Evolutionary conservation across 2,329 filamentous ascomycete genomes (phyloP).

Genomic region (Alternaria brassicicola): DNA sequence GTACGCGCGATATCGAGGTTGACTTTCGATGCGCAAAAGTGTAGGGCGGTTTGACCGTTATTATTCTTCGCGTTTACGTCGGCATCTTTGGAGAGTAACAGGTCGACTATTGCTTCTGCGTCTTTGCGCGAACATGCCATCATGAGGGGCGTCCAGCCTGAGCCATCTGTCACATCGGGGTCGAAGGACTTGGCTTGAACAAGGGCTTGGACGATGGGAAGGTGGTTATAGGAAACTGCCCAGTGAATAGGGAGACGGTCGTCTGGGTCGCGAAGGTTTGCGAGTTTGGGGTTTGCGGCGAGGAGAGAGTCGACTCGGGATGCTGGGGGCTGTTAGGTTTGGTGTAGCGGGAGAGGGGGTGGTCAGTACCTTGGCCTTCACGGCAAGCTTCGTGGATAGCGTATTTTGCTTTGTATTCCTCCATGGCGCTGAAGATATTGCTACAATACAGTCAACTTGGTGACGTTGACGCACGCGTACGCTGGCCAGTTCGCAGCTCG

Average conservation of each 20-base stretch:
- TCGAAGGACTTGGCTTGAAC: constrained; percentile 77
- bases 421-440: constrained; percentile 15
- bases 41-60: constrained; percentile 79
- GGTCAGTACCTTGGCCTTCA: constrained; percentile 75
- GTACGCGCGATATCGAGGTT: constrained; percentile 81
- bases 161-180: constrained; percentile 79
- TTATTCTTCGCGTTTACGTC: constrained; percentile 76
- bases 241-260: constrained; percentile 92
- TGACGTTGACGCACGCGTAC: background rate
- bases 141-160: constrained; percentile 85
- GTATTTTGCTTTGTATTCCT: constrained; percentile 64
- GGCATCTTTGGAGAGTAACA: constrained; percentile 72
- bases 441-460: background rate
- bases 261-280: constrained; percentile 77
- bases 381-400: constrained; percentile 86
- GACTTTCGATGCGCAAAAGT: constrained; percentile 89
- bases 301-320: constrained; percentile 75
- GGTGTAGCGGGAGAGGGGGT: constrained; percentile 52
- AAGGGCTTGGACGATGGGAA: constrained; percentile 75
- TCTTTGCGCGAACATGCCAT: constrained; percentile 78
- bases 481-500: background rate
- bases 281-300: constrained; percentile 78
- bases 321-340: constrained; percentile 67
- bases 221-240: constrained; percentile 83
- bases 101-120: constrained; percentile 68